These are phyloP conservation scores for Clitopilus passeckerianus DNA, from an alignment of 768 basidiomycete genomes.

Conservation along the genomic window DNA sequence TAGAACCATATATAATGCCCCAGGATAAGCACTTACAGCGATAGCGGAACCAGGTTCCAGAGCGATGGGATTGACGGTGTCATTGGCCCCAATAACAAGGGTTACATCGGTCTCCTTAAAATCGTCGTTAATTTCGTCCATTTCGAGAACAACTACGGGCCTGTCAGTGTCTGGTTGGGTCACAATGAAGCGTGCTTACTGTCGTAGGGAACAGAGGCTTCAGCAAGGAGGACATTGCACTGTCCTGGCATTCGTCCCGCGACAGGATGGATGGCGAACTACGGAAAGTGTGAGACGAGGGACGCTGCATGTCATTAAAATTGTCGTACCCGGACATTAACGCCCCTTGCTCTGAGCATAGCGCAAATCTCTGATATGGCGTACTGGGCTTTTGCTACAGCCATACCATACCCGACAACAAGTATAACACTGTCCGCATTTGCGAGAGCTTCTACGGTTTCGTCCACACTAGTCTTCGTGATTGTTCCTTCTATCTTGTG, in stretches of 20 bases:
- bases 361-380: conserved; percentile 72
- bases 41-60: conserved; percentile 84
- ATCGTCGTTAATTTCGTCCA: conserved; percentile 95
- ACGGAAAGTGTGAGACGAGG: background rate
- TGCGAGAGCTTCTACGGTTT: conserved; percentile 70
- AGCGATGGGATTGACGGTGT: conserved; percentile 89
- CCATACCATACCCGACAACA: conserved; percentile 88
- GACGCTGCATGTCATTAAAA: background rate
- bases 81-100: conserved; percentile 88
- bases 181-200: conserved; percentile 38
- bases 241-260: conserved; percentile 93
- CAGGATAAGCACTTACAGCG: conserved; percentile 37
- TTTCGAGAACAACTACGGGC: conserved; percentile 76
- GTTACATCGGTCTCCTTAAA: conserved; percentile 87
- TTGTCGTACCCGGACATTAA: conserved; percentile 63
- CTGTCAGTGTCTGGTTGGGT: background rate
- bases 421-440: conserved; percentile 85
- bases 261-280: conserved; percentile 85
- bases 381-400: conserved; percentile 87
- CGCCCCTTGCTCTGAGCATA: conserved; percentile 64
- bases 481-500: conserved; percentile 83
- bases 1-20: background rate
- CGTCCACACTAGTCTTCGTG: conserved; percentile 74
- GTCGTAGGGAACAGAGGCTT: conserved; percentile 88
- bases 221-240: conserved; percentile 88